These are phyloP conservation scores for Cymbopogon flexuosus DNA, from an alignment of 202 grass and related monocot species.

Conservation along the genomic window DNA sequence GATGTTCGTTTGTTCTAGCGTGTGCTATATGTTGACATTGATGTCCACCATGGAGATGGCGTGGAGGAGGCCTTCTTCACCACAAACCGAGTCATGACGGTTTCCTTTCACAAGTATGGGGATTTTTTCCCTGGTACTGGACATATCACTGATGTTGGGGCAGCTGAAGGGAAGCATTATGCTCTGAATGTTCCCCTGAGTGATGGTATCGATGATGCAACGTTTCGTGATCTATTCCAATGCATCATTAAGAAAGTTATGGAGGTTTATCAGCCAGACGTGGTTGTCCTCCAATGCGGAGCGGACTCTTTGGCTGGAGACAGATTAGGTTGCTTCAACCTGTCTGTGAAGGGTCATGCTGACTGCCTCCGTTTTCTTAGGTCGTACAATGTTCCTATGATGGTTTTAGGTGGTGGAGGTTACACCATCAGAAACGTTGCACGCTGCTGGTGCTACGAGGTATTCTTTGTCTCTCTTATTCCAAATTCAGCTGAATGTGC, in stretches of 20 bases:
- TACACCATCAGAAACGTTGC: conserved; percentile 99
- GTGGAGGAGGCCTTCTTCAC: conserved; percentile 99
- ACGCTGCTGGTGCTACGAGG: conserved; percentile 98
- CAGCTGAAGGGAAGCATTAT: conserved; percentile 78
- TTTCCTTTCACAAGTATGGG: conserved; percentile 98
- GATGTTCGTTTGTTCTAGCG: conserved; percentile 50
- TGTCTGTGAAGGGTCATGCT: conserved; percentile 92
- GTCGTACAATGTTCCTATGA: conserved; percentile 90
- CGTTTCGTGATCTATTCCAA: conserved; percentile 74
- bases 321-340: conserved; percentile 94
- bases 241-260: conserved; percentile 88
- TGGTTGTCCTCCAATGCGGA: conserved; percentile 94
- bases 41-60: conserved; percentile 98
- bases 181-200: conserved; percentile 88
- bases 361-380: conserved; percentile 91
- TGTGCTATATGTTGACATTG: conserved; percentile 96
- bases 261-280: conserved; percentile 87
- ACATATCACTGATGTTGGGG: conserved; percentile 80
- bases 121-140: conserved; percentile 97
- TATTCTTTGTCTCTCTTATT: conserved; percentile 27
- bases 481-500: conserved; percentile 22
- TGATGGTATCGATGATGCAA: conserved; percentile 92
- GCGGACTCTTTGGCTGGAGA: conserved; percentile 95
- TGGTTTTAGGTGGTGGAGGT: conserved; percentile 94
- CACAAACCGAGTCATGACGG: conserved; percentile 90